Conservation (phyloP, 768 basidiomycete genomes). For the Leccinum rimulosum region DNA sequence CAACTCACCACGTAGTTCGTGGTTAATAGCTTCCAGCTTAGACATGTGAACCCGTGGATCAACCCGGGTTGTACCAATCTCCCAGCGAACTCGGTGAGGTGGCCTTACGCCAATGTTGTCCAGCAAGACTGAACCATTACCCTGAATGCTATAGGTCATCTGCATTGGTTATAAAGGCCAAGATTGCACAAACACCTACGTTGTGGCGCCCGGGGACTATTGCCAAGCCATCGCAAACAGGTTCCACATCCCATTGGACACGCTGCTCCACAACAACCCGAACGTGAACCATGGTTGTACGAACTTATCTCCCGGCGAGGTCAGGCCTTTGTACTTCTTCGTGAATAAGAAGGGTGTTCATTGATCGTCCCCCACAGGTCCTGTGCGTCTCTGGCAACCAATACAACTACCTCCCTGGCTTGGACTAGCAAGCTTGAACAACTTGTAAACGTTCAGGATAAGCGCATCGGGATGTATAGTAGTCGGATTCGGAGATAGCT, state of each 20-base stretch:
- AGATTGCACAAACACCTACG: conserved; percentile 42
- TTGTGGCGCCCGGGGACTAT: neutral
- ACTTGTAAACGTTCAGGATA: neutral
- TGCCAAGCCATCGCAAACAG: neutral
- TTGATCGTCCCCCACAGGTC: neutral
- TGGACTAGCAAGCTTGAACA: neutral
- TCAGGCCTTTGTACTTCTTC: neutral
- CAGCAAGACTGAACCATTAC: neutral
- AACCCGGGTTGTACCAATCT: too few species aligned
- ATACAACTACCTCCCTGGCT: neutral
- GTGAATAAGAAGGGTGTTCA: neutral
- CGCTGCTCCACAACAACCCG: neutral
- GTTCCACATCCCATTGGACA: neutral
- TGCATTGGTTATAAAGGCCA: conserved; percentile 55
- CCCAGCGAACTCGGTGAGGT: conserved; percentile 24
- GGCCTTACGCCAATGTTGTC: neutral
- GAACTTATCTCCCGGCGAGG: neutral
- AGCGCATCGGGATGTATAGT: neutral
- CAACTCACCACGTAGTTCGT: neutral
- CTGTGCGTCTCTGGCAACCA: neutral
- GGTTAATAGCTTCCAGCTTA: conserved; percentile 52
- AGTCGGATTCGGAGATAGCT: too few species aligned
- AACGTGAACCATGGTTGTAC: neutral
- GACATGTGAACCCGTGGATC: conserved; percentile 48
- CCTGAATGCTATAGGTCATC: conserved; percentile 32